Percentiles rank a stretch among this genome's conserved stretches.
Evolutionary conservation across 129 eudicot species (phyloP).

Genomic region (Arctium lappa): DNA sequence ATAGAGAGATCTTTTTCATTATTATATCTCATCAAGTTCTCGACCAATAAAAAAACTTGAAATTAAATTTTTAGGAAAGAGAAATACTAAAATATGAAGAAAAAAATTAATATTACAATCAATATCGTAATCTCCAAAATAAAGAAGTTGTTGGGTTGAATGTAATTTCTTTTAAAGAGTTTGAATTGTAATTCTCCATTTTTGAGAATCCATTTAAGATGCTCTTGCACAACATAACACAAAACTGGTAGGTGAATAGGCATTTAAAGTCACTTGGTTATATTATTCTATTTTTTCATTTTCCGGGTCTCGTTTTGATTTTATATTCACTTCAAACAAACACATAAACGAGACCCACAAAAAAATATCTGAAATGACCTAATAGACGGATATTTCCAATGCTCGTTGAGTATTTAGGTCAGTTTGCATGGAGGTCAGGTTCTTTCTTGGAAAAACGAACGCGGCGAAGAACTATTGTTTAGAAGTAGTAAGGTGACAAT

Average conservation of each 20-base stretch:
- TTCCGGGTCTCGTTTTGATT: background rate
- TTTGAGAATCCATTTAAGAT: background rate
- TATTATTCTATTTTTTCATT: background rate
- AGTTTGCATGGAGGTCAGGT: constrained; percentile 98
- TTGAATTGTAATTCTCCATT: background rate
- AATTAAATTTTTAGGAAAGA: too few species aligned
- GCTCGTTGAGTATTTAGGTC: constrained; percentile 18
- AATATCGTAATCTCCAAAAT: too few species aligned
- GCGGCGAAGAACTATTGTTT: constrained; percentile 79
- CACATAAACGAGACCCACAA: background rate
- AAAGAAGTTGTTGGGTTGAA: too few species aligned
- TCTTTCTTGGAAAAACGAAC: constrained; percentile 85
- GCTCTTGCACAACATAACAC: background rate
- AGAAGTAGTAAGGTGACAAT: constrained; percentile 66
- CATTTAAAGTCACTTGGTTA: background rate
- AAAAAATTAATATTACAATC: too few species aligned
- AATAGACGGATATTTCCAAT: background rate
- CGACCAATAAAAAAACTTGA: too few species aligned
- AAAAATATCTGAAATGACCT: background rate
- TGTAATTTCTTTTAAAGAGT: too few species aligned
- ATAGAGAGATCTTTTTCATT: too few species aligned
- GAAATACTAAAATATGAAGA: too few species aligned
- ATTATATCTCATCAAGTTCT: too few species aligned
- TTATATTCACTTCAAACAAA: background rate
- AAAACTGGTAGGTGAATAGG: background rate